Conservation (phyloP, 129 eudicot species). For the Tanacetum coccineum region DNA sequence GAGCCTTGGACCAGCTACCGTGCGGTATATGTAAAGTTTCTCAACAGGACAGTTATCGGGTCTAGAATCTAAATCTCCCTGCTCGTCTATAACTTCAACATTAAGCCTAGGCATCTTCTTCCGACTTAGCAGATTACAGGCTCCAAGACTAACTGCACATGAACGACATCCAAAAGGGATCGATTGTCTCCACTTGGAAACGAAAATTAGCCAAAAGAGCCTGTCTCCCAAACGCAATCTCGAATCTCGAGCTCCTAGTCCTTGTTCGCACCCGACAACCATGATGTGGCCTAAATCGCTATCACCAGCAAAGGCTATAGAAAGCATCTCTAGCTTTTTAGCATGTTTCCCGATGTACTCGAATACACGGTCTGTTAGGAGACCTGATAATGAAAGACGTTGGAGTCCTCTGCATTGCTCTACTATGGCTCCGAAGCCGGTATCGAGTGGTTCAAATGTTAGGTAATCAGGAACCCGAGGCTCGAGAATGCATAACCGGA, state of each 20-base stretch:
- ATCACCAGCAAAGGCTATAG: conserved; percentile 94
- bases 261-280: conserved; percentile 87
- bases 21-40: conserved; percentile 73
- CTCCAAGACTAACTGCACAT: conserved; percentile 88
- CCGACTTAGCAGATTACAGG: conserved; percentile 82
- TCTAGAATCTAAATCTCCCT: conserved; percentile 61
- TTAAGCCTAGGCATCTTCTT: conserved; percentile 78
- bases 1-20: conserved; percentile 71
- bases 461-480: conserved; percentile 79
- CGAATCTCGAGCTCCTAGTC: conserved; percentile 96
- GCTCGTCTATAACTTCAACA: conserved; percentile 91
- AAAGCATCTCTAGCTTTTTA: conserved; percentile 89
- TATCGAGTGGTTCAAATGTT: conserved; percentile 70
- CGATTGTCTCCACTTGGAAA: conserved; percentile 98
- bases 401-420: conserved; percentile 63
- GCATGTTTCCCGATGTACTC: conserved; percentile 74
- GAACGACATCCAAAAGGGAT: conserved; percentile 99
- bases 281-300: conserved; percentile 76
- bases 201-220: conserved; percentile 90
- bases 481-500: conserved; percentile 84
- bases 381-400: conserved; percentile 80
- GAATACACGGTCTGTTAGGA: conserved; percentile 76
- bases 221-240: conserved; percentile 93
- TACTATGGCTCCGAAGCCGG: conserved; percentile 89
- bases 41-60: conserved; percentile 64